A percentile compares a stretch with the other conserved stretches of the same genome.
phyloP scores from a whole-genome alignment of 495 filamentous ascomycete genomes.

The Thermochaetoides thermophila region DNA sequence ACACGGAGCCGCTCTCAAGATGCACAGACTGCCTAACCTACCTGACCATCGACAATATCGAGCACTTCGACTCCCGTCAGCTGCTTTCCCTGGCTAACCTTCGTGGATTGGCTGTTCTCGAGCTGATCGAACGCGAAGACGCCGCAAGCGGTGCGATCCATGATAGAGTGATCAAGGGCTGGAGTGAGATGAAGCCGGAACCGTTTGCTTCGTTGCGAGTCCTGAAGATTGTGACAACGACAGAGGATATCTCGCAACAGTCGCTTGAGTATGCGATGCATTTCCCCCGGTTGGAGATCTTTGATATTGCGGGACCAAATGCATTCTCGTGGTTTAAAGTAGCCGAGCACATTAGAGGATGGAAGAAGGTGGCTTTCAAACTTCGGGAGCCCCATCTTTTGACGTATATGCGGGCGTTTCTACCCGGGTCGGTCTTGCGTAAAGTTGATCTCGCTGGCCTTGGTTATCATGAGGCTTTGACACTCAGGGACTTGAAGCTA shows the following conservation, averaged over 20 bases:
- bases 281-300: slow-evolving; percentile 14
- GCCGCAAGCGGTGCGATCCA: slow-evolving; percentile 2
- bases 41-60: slow-evolving; percentile 12
- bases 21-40: slow-evolving; percentile 15
- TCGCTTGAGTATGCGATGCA: slow-evolving; percentile 11
- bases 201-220: slow-evolving; percentile 19
- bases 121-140: slow-evolving; percentile 11
- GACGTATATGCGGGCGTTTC: too few relatives aligned
- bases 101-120: slow-evolving; percentile 19
- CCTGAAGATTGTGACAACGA: slow-evolving; percentile 12
- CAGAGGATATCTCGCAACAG: slow-evolving; percentile 4
- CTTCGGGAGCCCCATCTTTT: background rate
- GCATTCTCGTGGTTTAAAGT: slow-evolving; percentile 2
- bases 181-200: slow-evolving; percentile 7
- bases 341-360: slow-evolving; percentile 3
- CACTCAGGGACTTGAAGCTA: too few relatives aligned
- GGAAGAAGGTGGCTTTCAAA: background rate
- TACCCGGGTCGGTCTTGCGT: too few relatives aligned
- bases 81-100: slow-evolving; percentile 15
- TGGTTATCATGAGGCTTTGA: too few relatives aligned
- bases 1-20: slow-evolving; percentile 11
- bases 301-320: background rate
- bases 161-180: slow-evolving; percentile 19
- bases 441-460: too few relatives aligned
- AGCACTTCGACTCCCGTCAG: slow-evolving; percentile 8